phyloP scores from a whole-genome alignment of 1,139 yeast genomes.

The Saccharomyces hybrid region DNA sequence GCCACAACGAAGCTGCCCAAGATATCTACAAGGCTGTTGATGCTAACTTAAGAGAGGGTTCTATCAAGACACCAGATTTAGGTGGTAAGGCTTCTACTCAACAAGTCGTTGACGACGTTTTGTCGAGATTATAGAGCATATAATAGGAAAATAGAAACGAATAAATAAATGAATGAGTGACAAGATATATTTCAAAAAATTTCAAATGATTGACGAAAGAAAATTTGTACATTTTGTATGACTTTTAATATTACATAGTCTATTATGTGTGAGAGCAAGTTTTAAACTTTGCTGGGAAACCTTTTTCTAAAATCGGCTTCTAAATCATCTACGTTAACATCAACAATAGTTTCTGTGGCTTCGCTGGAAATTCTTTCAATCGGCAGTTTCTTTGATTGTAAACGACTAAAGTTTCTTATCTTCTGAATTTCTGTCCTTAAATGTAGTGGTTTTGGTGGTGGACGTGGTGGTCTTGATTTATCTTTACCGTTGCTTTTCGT shows the following conservation, averaged over 20 bases:
- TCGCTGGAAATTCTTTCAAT: slow-evolving; percentile 7
- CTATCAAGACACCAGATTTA: slow-evolving; percentile 84
- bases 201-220: neutral
- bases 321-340: slow-evolving; percentile 15
- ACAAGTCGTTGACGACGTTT: slow-evolving; percentile 76
- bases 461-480: slow-evolving; percentile 2
- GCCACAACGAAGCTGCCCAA: slow-evolving; percentile 83
- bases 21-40: slow-evolving; percentile 91
- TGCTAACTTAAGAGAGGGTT: slow-evolving; percentile 76
- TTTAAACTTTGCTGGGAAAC: slow-evolving; percentile 19
- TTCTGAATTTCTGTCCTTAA: slow-evolving; percentile 3
- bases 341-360: slow-evolving; percentile 9
- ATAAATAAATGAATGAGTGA: slow-evolving; percentile 20
- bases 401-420: neutral
- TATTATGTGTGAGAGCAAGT: neutral
- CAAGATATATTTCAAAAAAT: neutral
- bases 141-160: neutral
- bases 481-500: neutral
- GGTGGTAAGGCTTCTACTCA: slow-evolving; percentile 86
- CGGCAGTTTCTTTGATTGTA: neutral
- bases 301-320: slow-evolving; percentile 17
- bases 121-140: slow-evolving; percentile 18
- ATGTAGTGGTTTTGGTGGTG: slow-evolving; percentile 14
- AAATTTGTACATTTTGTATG: neutral
- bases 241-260: neutral